A percentile compares a stretch with the other conserved stretches of the same genome.
Evolutionary conservation across 257 asterid genomes (phyloP).

Genomic region (Solanum megistacrolobum): DNA sequence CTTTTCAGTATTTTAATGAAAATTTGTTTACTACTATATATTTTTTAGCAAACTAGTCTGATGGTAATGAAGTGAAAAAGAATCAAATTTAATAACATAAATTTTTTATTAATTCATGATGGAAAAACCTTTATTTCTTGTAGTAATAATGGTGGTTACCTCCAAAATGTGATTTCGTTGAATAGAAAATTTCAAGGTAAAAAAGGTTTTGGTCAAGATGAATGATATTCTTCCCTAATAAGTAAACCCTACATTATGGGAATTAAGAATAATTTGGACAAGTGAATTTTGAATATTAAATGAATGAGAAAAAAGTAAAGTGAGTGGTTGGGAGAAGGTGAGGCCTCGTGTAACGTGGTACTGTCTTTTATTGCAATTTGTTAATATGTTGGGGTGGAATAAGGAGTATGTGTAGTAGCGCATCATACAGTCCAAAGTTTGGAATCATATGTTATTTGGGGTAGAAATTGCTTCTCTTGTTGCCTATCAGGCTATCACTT

Average conservation of each 20-base stretch:
- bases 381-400: background rate
- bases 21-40: too few species aligned
- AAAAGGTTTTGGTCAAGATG: background rate
- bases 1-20: too few species aligned
- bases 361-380: background rate
- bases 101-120: too few species aligned
- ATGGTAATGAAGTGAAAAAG: too few species aligned
- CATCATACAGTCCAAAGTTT: background rate
- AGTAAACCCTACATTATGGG: background rate
- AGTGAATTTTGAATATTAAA: background rate
- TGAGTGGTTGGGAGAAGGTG: background rate
- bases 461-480: background rate
- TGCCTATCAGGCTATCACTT: background rate
- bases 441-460: background rate
- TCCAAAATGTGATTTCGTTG: background rate
- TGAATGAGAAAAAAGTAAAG: background rate
- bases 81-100: too few species aligned
- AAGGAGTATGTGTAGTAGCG: background rate
- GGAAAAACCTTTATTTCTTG: too few species aligned
- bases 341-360: background rate
- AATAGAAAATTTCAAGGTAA: background rate
- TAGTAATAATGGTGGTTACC: too few species aligned
- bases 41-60: too few species aligned
- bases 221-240: background rate
- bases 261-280: background rate